These are phyloP conservation scores for Kodamaea ohmeri DNA, from an alignment of 1,139 yeast genomes.

Conservation along the genomic window DNA sequence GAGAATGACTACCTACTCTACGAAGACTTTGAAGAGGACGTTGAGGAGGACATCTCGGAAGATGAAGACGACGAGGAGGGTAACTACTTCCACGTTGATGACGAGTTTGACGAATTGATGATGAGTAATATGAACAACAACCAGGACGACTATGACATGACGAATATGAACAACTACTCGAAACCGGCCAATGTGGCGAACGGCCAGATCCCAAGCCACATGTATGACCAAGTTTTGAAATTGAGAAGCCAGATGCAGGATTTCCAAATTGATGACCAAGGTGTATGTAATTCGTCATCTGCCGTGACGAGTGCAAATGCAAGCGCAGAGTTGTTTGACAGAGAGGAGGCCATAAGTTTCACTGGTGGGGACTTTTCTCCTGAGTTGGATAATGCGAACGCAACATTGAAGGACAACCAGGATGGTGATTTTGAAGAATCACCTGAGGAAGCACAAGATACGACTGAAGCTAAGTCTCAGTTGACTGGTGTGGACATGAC, in stretches of 20 bases:
- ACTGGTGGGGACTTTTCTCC: conserved; percentile 7
- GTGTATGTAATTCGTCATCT: not conserved
- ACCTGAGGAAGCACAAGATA: not conserved
- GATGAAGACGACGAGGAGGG: conserved; percentile 40
- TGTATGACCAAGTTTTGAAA: conserved; percentile 10
- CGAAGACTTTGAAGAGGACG: conserved; percentile 35
- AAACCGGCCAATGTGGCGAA: conserved; percentile 3
- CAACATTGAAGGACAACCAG: not conserved
- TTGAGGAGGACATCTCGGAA: conserved; percentile 53
- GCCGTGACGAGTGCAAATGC: conserved; percentile 2
- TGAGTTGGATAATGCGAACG: not conserved
- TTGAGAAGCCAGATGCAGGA: conserved; percentile 13
- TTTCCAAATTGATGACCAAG: conserved; percentile 10
- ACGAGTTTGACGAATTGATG: conserved; percentile 31
- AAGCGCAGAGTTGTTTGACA: conserved; percentile 3
- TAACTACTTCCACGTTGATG: conserved; percentile 39
- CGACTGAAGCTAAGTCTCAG: not conserved
- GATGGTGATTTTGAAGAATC: conserved; percentile 4
- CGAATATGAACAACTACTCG: conserved; percentile 19
- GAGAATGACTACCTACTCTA: conserved; percentile 35
- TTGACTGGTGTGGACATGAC: conserved; percentile 19
- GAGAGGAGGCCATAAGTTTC: conserved; percentile 5
- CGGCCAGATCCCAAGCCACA: not conserved
- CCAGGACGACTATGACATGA: conserved; percentile 14
- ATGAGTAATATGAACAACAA: conserved; percentile 19